These are phyloP conservation scores for Kwoniella europaea DNA, from an alignment of 768 basidiomycete species.

Conservation along the genomic window DNA sequence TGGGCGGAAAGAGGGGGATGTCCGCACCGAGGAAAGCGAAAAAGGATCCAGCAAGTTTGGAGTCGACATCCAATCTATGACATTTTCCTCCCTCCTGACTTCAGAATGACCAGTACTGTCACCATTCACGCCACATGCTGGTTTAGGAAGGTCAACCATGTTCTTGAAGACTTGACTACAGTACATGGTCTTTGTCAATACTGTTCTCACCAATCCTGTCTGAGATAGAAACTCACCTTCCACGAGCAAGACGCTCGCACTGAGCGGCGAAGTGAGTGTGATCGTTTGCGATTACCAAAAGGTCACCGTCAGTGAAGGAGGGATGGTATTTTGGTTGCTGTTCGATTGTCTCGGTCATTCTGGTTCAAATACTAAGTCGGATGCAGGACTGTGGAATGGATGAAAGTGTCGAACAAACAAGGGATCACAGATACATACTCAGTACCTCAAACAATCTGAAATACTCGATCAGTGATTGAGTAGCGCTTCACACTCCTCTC, in stretches of 20 bases:
- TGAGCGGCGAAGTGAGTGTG: neutral
- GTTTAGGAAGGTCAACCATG: neutral
- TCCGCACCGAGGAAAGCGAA: constrained; percentile 2
- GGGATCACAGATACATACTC: no score
- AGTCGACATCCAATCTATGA: neutral
- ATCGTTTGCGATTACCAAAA: neutral
- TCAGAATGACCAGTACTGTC: neutral
- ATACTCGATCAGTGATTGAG: no score
- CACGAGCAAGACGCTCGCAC: neutral
- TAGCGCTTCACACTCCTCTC: no score
- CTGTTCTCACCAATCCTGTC: neutral
- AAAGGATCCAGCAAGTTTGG: neutral
- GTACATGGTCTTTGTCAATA: neutral
- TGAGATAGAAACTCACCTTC: neutral
- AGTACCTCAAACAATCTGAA: no score
- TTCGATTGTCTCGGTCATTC: neutral
- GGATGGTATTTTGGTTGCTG: neutral
- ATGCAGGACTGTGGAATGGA: no score
- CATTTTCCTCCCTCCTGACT: neutral
- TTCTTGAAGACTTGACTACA: neutral
- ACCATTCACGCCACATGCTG: neutral
- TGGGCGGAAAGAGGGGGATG: constrained; percentile 2
- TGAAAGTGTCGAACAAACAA: no score
- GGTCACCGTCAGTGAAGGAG: neutral
- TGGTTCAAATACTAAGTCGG: neutral